phyloP scores from a whole-genome alignment of 305 asterid species.

The Fraxinus greggii region DNA sequence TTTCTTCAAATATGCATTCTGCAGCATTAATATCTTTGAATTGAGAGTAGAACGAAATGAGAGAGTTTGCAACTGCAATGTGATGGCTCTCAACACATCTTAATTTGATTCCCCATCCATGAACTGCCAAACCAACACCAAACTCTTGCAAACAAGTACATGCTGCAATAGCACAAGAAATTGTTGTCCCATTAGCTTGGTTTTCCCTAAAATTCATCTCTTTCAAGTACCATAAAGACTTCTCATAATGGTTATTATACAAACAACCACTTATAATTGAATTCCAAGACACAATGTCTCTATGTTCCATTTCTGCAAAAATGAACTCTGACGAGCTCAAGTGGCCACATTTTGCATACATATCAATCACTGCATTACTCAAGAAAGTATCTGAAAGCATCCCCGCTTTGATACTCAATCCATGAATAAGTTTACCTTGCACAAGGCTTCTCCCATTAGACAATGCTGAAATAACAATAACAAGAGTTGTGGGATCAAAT shows the following conservation, averaged over 20 bases:
- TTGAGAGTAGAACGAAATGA: constrained; percentile 56
- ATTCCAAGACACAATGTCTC: constrained; percentile 62
- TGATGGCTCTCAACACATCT: constrained; percentile 39
- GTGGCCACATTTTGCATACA: constrained; percentile 61
- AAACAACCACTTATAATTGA: constrained; percentile 54
- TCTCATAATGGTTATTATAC: constrained; percentile 35
- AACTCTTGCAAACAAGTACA: constrained; percentile 45
- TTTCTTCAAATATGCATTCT: constrained; percentile 37
- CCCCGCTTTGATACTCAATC: constrained; percentile 51
- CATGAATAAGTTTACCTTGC: constrained; percentile 45
- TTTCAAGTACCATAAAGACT: constrained; percentile 47
- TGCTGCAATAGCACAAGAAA: constrained; percentile 64
- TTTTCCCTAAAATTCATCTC: constrained; percentile 37
- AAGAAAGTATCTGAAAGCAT: constrained; percentile 42
- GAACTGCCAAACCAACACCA: constrained; percentile 44
- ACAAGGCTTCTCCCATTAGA: constrained; percentile 35
- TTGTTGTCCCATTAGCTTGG: constrained; percentile 45
- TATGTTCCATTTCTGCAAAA: constrained; percentile 38
- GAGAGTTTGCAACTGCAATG: constrained; percentile 56
- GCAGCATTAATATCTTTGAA: constrained; percentile 37
- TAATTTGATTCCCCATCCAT: constrained; percentile 48
- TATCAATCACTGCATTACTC: constrained; percentile 45
- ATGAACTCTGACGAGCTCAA: constrained; percentile 46
- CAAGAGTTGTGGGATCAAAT: constrained; percentile 49
- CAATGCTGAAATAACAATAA: constrained; percentile 38